Base-by-base conservation (phyloP, 1,284 basidiomycete genomes). In the Malassezia psittaci region DNA sequence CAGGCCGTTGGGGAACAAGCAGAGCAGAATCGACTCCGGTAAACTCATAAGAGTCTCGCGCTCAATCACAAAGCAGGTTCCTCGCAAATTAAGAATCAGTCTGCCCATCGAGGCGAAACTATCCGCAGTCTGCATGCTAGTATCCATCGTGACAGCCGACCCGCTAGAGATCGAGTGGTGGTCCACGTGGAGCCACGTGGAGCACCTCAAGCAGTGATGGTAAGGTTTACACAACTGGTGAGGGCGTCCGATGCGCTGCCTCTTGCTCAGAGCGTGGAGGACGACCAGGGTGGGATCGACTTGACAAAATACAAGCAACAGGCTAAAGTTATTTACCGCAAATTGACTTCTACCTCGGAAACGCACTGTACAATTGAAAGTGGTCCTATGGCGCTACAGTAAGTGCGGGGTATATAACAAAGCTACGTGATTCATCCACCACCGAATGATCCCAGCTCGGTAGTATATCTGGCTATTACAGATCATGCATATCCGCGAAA, bases 241-340 rank as follows among this genome's bases (percentile, higher is more conserved):
- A 61, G 72, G 34, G 63, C 71, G 29, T 71, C 61, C 9, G 63
- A 68, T 49, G 61, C 65, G 53, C 59, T 72, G 54, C 63, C 70
- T 16, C 51, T 64, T 57, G 71, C 72, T 6, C 72, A 74, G 59
- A 70, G 67, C 45, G 72, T 74, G 10, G 70, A 73, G 46, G 72
- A 74, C 40, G 63, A 62, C 54, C 71, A 94, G 89, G 93, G 87
- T 62, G 91, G 96, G 76, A 84, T 86, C 70, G 82, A 86, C 56
- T 80, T 98, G 46, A 88, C 90, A 67, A 93, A 96, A 77, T 90
- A 96, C 81, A 98, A 96, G 76, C 93, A 96, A 69, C 93, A 98
- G 76, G 85, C 90, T 46, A 98, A 98, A 77, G 82, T 96, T 67
- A 86, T 99, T 70, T 94, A 96, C 75, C 82, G 91, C 54, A 84